Evolutionary conservation across 2,329 filamentous ascomycete species (phyloP), one percentile per base, ranked within the genome.

Genomic region (Aspergillus ruber): DNA sequence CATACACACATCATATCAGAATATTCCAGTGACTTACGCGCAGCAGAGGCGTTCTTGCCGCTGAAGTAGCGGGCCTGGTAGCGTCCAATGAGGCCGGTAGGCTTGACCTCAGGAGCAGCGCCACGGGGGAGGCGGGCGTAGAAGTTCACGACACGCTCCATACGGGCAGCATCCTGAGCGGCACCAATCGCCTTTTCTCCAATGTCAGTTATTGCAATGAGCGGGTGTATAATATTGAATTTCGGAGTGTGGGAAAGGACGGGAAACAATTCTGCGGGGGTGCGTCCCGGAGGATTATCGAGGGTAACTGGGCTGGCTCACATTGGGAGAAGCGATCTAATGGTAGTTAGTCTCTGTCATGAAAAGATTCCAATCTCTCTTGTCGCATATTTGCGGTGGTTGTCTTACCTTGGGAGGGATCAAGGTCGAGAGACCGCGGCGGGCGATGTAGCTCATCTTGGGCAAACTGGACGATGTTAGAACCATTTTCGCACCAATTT

Each of bases 71-170:
- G 74, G 58, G 74, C 74, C 71, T 93, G 88, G 81, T 98, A 98
- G 74, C 88, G 82, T 66, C 85, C 87, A 65, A 95, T 75, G 53
- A 95, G 77, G 62, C 93, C 91, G 67, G 83, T 87, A 59, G 86
- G 74, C 81, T 95, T 83, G 61, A 82, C 73, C 73, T 89, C 84
- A 64, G 93, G 90, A 65, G 90, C 90, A 61, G 88, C 74, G 63
- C 93, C 94, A 68, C 90, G 89, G 69, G 94, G 93, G 51, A 98
- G 89, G 75, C 91, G 94, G 79, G 94, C 89, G 82, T 98, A 98
- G 82, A 98, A 97, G 78, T 82, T 88, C 73, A 97, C 91, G 63
- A 98, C 90, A 66, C 90, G 88, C 73, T 95, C 87, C 93, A 98
- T 97, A 72, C 91, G 89, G 68, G 90, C 82, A 69, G 93, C 93